Percentiles rank a stretch among this genome's conserved stretches.
These are phyloP conservation scores for Trichosphaerium sp. DNA, from an alignment of 78 protist species.

Conservation along the genomic window DNA sequence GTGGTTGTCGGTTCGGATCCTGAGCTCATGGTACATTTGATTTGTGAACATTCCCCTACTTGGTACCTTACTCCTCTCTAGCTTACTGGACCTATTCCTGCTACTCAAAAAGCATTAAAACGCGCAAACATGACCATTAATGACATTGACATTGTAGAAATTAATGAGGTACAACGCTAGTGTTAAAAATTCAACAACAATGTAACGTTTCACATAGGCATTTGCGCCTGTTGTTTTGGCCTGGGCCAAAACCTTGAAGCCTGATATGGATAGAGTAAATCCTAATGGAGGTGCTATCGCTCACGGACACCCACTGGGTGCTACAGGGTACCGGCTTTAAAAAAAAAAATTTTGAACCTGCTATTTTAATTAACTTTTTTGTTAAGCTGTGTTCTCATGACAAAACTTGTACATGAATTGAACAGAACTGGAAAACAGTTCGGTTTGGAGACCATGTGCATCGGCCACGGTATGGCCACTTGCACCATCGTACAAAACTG, in stretches of 20 bases:
- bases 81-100: conserved; percentile 35
- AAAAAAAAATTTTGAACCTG: too few relatives aligned
- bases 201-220: too few relatives aligned
- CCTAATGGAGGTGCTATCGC: conserved; percentile 39
- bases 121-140: conserved; percentile 12
- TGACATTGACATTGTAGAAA: conserved; percentile 40
- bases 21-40: conserved; percentile 32
- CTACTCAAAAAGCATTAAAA: conserved; percentile 19
- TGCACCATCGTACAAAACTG: conserved; percentile 64
- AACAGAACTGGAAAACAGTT: conserved; percentile 49
- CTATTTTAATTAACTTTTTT: too few relatives aligned
- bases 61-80: too few relatives aligned
- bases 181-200: too few relatives aligned
- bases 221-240: conserved; percentile 40
- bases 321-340: too few relatives aligned
- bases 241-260: conserved; percentile 13
- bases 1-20: conserved; percentile 43
- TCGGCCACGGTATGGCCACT: conserved; percentile 67
- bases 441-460: conserved; percentile 71
- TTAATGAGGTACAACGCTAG: too few relatives aligned
- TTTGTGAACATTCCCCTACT: too few relatives aligned
- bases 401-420: conserved; percentile 60
- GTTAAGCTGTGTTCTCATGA: conserved; percentile 56
- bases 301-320: conserved; percentile 56
- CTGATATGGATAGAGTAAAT: conserved; percentile 4